Base-by-base conservation (phyloP, 2,329 filamentous ascomycete species). In the Metarhizium anisopliae region DNA sequence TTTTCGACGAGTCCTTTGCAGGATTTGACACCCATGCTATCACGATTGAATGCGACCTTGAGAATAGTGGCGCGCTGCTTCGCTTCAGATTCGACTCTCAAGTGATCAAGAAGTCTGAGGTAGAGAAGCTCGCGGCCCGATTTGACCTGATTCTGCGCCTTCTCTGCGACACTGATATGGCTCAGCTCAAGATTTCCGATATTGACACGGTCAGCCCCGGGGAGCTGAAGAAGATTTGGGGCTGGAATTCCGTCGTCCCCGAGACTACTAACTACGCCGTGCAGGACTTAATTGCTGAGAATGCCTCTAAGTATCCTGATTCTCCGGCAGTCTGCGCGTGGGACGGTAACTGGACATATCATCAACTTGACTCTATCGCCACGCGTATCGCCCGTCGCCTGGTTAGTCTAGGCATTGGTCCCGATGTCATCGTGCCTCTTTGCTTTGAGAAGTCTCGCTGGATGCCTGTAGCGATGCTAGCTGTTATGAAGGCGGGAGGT, bases 401-500 rank as follows among this genome's bases (percentile, higher is more conserved):
- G 8, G 51, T 50, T 3, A 8, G 42, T 3, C 18, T 38, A 1
- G 66, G 66, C 14, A 58, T 70, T 11, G 53, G 57, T 35, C 54
- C 54, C 1, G 54, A 56, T 43, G 47, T 54, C 7, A 35, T 62
- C 16, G 57, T 62, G 11, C 59, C 60, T 25, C 25, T 62, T 2
- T 58, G 51, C 47, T 64, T 66, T 30, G 58, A 61, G 25, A 67
- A 67, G 58, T 64, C 61, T 2, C 36, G 47, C 20, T 61, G 56
- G 59, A 59, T 60, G 35, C 47, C 60, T 3, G 58, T 66, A 1
- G 59, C 61, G 2, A 63, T 66, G 56, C 35, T 67, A 5, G 65
- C 58, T 35, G 60, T 67, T 4, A 52, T 67, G 32, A 64, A 66
- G 52, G 58, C 62, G 4, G 67, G 67, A n/a, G 63, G 60, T 11